Base-by-base conservation (phyloP, 148 eudicot genomes). In the Cornus florida region DNA sequence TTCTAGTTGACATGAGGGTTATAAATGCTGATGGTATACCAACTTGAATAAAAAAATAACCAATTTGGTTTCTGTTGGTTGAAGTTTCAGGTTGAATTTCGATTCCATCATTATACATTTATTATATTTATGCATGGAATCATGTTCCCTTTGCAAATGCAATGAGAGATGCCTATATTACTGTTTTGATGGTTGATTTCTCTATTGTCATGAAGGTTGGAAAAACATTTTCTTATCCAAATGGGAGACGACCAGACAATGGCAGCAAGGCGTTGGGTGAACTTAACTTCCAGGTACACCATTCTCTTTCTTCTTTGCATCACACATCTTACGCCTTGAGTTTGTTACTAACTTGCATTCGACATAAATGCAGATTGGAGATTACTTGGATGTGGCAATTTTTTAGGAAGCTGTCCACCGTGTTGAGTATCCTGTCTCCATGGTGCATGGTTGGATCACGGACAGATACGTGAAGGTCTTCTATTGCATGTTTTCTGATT, bases 371-470 rank as follows among this genome's bases (percentile, higher is more conserved):
- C 89, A 89, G 91, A 89, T 89, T 24, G 91, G 91, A 66, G 91
- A 89, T 75, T 89, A 89, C 86, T 83, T 89, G 86, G 91, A 89
- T 77, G 91, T 89, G 24, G 91, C 91, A 48, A 86, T 89, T 41
- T 67, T 82, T 69, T 82, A 75, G 41, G 38, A 50, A 62, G 57
- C 62, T 60, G 67, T 62, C 56, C 72, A 28, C 35, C 56, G 31
- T 70, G 65, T 71, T 77, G 80, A 68, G 73, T 80, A 50, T 59
- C 73, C 67, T 39, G 43, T 57, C n/a, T 57, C 19, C 20, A 13
- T 57, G 0, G 17, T 7, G 17, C 66, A 20, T 20, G 23, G 20
- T 62, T 19, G 19, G 22, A 62, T 19, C 28, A 28, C 1, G 28
- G 28, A 28, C 28, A 62, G 66, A 62, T 53, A 2, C 19, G 59